Evolutionary conservation across 192 early-diverging fungal genomes (phyloP).

Genomic region (Phlyctochytrium arcticum): DNA sequence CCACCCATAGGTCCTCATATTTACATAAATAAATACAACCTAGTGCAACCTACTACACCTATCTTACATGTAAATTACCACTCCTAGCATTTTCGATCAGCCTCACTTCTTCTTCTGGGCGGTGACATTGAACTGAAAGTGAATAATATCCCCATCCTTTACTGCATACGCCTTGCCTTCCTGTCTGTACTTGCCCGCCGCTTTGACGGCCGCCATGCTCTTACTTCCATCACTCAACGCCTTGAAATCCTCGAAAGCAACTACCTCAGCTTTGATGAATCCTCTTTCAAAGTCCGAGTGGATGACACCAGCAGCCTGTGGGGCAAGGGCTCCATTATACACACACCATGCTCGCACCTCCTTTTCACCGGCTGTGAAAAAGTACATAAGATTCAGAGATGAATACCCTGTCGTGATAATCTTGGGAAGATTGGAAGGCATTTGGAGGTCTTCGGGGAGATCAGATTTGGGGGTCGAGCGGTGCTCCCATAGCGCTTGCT

Average conservation of each 20-base stretch:
- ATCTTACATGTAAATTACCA: too few species aligned
- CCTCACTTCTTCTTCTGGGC: constrained; percentile 16
- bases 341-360: constrained; percentile 93
- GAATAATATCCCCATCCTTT: constrained; percentile 84
- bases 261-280: constrained; percentile 87
- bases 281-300: constrained; percentile 72
- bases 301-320: constrained; percentile 89
- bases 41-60: too few species aligned
- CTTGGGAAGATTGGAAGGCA: constrained; percentile 68
- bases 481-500: constrained; percentile 29
- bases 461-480: constrained; percentile 22
- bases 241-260: constrained; percentile 69
- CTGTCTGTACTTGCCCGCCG: constrained; percentile 82
- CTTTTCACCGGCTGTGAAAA: constrained; percentile 82
- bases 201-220: constrained; percentile 68
- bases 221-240: constrained; percentile 48
- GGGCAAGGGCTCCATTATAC: constrained; percentile 68
- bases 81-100: too few species aligned
- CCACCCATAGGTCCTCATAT: too few species aligned
- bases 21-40: too few species aligned
- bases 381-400: constrained; percentile 85
- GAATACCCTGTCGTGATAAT: constrained; percentile 87
- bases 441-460: constrained; percentile 48
- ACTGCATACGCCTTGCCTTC: constrained; percentile 91
- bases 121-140: constrained; percentile 25